Base-by-base conservation (phyloP, 495 filamentous ascomycete species). In the Hyaloscypha finlandica region DNA sequence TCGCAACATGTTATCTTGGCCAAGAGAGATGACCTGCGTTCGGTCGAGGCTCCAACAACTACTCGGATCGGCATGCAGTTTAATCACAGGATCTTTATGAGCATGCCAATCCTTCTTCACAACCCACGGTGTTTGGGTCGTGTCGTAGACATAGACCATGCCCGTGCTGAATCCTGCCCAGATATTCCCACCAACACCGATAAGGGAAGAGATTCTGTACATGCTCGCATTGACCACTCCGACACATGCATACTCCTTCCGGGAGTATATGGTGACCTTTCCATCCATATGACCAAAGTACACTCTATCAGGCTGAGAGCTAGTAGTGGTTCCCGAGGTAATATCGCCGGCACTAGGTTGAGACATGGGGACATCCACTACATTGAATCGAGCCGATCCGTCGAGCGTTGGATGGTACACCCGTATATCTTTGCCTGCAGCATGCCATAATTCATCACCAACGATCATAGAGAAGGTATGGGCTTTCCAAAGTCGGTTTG, bases 91-190 rank as follows among this genome's bases (percentile, higher is more conserved):
- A 64, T 89, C 90, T 30, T 90, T 88, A 76, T 97, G 94, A 35
- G 93, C 94, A 68, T 87, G 86, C 94, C 94, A 99, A 70, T 97
- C 93, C 78, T 99, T 99, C 79, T 89, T 89, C 16, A 94, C 88
- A 8, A 80, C 84, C 95, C 95, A 99, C 0, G 96, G 95, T 39
- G 86, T 89, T 30, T 86, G 84, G 8, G 77, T 84, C 33, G 92
- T 90, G 73, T 98, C 94, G 74, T 97, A 99, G 14, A 98, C 90
- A 68, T 92, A 93, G 33, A 97, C 88, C 87, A 90, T 97, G n/a
- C 95, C 95, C 3, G 90, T 97, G 73, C 93, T 97, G 77, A 92
- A 98, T 8, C 88, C 96, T 39, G 93, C 92, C 95, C 95, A 99
- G 9, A 99, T 84, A 75, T 92, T 86, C 67, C 88, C 85, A 1